Evolutionary conservation across 345 rosid genomes (phyloP).

Genomic region (Hirschfeldia incana): DNA sequence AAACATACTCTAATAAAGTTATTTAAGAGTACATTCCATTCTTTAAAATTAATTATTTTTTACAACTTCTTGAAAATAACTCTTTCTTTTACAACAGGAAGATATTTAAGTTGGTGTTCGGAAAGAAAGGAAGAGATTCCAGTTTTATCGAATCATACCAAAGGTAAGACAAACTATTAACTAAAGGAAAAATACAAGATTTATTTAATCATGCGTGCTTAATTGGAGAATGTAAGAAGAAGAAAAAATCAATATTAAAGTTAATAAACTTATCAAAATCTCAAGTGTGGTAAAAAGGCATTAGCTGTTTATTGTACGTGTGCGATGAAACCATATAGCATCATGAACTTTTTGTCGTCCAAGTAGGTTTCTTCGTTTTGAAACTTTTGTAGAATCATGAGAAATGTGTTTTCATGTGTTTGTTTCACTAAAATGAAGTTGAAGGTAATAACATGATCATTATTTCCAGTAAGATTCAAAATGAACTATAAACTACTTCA

Average conservation of each 20-base stretch:
- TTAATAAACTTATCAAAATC: neutral
- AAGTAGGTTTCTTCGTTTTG: neutral
- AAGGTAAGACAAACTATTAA: neutral
- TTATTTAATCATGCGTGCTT: neutral
- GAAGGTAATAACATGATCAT: neutral
- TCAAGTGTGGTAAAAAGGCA: neutral
- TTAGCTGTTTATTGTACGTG: neutral
- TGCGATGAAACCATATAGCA: neutral
- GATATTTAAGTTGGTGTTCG: neutral
- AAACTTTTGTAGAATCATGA: neutral
- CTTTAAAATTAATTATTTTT: neutral
- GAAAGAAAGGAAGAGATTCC: neutral
- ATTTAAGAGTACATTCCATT: neutral
- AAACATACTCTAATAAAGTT: conserved; percentile 16
- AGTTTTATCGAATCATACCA: neutral
- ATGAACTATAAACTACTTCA: neutral
- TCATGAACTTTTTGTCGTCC: neutral
- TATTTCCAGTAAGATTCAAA: neutral
- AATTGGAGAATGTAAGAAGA: neutral
- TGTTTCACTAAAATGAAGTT: neutral
- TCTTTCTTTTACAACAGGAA: neutral
- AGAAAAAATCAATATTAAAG: neutral
- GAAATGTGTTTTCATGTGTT: neutral
- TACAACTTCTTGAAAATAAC: neutral
- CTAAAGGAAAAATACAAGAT: neutral